Conservation (phyloP, 2,329 filamentous ascomycete species). For the Ambrosiella xylebori region DNA sequence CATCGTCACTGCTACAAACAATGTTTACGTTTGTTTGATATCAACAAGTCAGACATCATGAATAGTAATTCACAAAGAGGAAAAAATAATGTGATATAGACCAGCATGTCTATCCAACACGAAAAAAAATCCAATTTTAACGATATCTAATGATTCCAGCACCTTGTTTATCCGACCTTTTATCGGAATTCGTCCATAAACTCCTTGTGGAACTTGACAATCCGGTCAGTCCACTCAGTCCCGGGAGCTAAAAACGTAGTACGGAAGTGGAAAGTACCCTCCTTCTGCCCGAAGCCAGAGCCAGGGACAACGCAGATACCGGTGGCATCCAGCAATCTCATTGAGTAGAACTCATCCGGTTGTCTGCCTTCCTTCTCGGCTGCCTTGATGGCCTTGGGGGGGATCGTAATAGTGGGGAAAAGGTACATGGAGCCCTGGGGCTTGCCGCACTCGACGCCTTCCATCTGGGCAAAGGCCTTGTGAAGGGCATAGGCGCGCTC, state of each 20-base stretch:
- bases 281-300: conserved; percentile 84
- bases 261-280: conserved; percentile 79
- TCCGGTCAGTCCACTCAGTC: conserved; percentile 79
- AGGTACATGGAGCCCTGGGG: conserved; percentile 98
- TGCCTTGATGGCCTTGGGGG: conserved; percentile 57
- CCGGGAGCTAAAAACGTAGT: conserved; percentile 95
- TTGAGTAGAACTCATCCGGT: conserved; percentile 87
- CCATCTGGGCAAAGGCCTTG: conserved; percentile 83
- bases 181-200: conserved; percentile 71
- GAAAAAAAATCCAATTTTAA: background rate
- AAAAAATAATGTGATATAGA: too few species aligned
- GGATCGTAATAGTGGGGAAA: conserved; percentile 80
- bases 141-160: background rate
- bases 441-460: conserved; percentile 77
- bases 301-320: conserved; percentile 90
- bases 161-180: conserved; percentile 1
- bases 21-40: background rate
- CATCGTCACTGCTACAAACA: background rate
- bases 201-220: conserved; percentile 76
- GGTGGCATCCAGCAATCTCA: conserved; percentile 78
- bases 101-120: too few species aligned
- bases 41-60: background rate
- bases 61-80: background rate
- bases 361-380: conserved; percentile 56
- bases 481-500: conserved; percentile 72